Percentiles rank a stretch among this genome's conserved stretches.
Conservation (phyloP, 352 stramenopile genomes). For the Pythium vanterpoolii region DNA sequence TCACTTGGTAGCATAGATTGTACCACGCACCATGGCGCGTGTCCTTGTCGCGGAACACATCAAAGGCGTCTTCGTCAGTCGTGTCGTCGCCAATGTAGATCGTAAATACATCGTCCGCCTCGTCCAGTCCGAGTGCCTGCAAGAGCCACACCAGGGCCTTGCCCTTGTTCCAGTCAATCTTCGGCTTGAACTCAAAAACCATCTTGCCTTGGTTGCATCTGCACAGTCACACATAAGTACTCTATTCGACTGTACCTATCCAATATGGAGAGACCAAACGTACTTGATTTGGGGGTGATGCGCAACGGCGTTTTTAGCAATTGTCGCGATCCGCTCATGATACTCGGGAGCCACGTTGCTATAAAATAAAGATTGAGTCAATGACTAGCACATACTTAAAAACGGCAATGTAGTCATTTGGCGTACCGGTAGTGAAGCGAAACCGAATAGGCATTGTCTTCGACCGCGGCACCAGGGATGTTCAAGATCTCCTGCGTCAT, state of each 20-base stretch:
- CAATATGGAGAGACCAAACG: background rate
- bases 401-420: background rate
- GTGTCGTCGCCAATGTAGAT: conserved; percentile 93
- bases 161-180: conserved; percentile 92
- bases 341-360: conserved; percentile 56
- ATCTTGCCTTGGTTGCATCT: conserved; percentile 85
- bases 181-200: conserved; percentile 90
- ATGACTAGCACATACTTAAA: background rate
- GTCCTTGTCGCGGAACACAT: conserved; percentile 51
- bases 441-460: conserved; percentile 89
- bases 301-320: conserved; percentile 37
- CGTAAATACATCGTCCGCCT: conserved; percentile 79
- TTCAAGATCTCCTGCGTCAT: conserved; percentile 39
- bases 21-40: conserved; percentile 41
- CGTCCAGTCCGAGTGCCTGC: conserved; percentile 63
- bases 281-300: conserved; percentile 64
- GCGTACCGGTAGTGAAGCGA: conserved; percentile 85
- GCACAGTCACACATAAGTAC: background rate
- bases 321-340: conserved; percentile 37
- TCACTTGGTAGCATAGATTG: background rate
- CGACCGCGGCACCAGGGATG: conserved; percentile 68
- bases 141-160: conserved; percentile 87
- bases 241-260: background rate
- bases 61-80: conserved; percentile 87
- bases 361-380: background rate